These are phyloP conservation scores for Epithemia pelagica DNA, from an alignment of 108 stramenopile genomes.

Conservation along the genomic window DNA sequence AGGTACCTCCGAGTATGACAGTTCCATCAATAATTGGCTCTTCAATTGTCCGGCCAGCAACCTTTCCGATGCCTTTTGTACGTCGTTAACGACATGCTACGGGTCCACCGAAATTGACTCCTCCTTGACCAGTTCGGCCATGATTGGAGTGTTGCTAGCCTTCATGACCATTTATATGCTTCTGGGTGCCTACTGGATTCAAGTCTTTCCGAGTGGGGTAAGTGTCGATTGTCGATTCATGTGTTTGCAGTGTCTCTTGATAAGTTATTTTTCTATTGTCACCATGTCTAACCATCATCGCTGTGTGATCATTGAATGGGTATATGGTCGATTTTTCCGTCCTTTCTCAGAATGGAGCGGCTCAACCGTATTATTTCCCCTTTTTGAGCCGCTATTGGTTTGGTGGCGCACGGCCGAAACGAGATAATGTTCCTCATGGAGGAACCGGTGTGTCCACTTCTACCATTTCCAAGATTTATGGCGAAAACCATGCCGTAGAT, in stretches of 20 bases:
- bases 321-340: not conserved
- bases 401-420: not conserved
- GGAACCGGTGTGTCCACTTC: not conserved
- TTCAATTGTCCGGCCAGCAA: slow-evolving; percentile 24
- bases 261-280: not conserved
- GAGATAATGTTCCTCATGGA: not conserved
- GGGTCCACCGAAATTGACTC: slow-evolving; percentile 17
- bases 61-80: slow-evolving; percentile 17
- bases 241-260: not conserved
- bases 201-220: slow-evolving; percentile 31
- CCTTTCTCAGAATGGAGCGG: slow-evolving; percentile 26
- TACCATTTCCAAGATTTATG: slow-evolving; percentile 7
- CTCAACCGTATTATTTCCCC: slow-evolving; percentile 32
- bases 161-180: slow-evolving; percentile 35
- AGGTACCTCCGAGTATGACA: not conserved
- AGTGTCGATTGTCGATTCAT: not conserved
- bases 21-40: slow-evolving; percentile 8
- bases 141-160: slow-evolving; percentile 28
- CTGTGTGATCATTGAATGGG: not conserved
- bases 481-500: slow-evolving; percentile 45
- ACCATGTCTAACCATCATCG: not conserved
- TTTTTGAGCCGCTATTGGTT: slow-evolving; percentile 38
- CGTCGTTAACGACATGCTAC: slow-evolving; percentile 5
- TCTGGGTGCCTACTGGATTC: slow-evolving; percentile 34
- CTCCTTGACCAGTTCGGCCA: slow-evolving; percentile 31